Evolutionary conservation across 1,284 basidiomycete species (phyloP), one percentile per base, ranked within the genome.

Genomic region (Fomitopsis betulina): DNA sequence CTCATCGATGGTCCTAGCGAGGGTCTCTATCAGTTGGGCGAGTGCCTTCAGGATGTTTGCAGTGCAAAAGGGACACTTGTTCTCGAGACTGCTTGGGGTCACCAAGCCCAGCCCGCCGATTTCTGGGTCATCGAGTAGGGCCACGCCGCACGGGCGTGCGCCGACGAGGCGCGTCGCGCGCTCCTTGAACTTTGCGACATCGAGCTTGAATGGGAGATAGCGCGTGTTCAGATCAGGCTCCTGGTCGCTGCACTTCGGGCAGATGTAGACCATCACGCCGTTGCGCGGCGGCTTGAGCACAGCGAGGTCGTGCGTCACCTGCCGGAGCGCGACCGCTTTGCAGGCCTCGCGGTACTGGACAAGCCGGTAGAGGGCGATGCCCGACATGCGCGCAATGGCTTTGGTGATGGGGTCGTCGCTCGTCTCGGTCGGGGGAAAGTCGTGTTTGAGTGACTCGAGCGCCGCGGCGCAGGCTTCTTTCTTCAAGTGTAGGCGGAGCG

Each of bases 231-330:
- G 17, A 15, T 27, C 30, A 10, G 49, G 49, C 49, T 35, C 49
- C 32, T 51, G 49, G n/a, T 51, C 33, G 49, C 49, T 51, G 49
- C 49, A 51, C 3, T 37, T 51, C 12, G 49, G 33, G 49, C 49
- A 51, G 49, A 51, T 51, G 49, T 51, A 51, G 8, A 51, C 49
- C 49, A 51, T 51, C 19, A 51, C 49, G 49, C 49, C 49, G 49
- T 51, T 51, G n/a, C 49, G 49, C 19, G 49, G 49, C 10, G 49
- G 49, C 49, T 51, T 51, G 17, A 51, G 49, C 32, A 51, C 49
- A 21, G 49, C 19, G 19, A 51, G 49, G n/a, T 51, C 49, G 32
- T 51, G 49, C 7, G 49, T 51, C n/a, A 51, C 9, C 49, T 51
- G 49, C 30, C 49, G 49, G 32, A 51, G 32, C 19, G 49, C 49